Evolutionary conservation across 1,284 basidiomycete genomes (phyloP), one percentile per base, ranked within the genome.

Genomic region (Cystobasidium slooffiae): DNA sequence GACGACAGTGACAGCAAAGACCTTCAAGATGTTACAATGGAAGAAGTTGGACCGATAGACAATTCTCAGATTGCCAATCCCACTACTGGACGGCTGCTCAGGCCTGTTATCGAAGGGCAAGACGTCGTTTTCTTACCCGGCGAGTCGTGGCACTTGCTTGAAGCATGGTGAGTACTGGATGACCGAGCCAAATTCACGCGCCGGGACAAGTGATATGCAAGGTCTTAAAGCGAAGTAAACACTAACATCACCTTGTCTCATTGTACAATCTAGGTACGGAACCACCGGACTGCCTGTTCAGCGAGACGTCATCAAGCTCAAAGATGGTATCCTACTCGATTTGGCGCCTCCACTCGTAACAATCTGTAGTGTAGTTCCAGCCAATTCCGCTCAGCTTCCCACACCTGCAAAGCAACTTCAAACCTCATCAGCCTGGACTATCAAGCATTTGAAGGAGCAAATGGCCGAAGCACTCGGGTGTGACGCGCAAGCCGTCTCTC

Each of bases 101-200:
- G 78, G 3, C 80, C 83, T 37, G 81, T 89, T 31, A 79, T 84
- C 44, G 91, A 94, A 80, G 88, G 88, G 39, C 84, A 90, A 31
- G 90, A 97, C 80, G 88, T 91, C 73, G 89, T 92, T 80, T 91
- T 88, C 79, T 84, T 97, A 4, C 91, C 92, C 0, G 84, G 86
- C 69, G 85, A 86, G 37, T 89, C 88, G 6, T 97, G 92, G 93
- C 80, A 86, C 24, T 84, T 86, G 24, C 86, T 97, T 49, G 82
- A 85, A 1, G 78, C 84, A 59, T 92, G 91, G 92, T 91, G 67
- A 78, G 88, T 63, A 64, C 39, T 63, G 46, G 44, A 53, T 63
- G 61, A 4, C 80, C 92, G 90, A 89, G 94, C 93, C 82, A 92
- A 91, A 18, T 77, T 84, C 46, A 43, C 16, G 12, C 20, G 6